A percentile compares a stretch with the other conserved stretches of the same genome.
Evolutionary conservation across 2,329 filamentous ascomycete species (phyloP).

Genomic region (Pseudocercospora crystallina): DNA sequence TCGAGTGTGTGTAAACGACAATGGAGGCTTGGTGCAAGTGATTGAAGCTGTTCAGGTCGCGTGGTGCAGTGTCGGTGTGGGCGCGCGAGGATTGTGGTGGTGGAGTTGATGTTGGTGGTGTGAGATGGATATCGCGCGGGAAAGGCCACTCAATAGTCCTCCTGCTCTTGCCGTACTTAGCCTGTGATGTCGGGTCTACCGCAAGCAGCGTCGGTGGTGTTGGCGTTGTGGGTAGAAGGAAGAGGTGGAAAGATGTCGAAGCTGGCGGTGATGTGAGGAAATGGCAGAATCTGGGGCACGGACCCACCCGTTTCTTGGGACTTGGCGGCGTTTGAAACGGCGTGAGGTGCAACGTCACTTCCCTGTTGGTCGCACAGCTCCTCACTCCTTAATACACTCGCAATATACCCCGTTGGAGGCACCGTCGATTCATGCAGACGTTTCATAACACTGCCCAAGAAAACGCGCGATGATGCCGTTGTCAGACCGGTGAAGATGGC

Average conservation of each 20-base stretch:
- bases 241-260: conserved; percentile 5
- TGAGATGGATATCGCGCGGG: not conserved
- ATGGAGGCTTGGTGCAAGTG: too few species aligned
- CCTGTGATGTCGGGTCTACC: conserved; percentile 9
- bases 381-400: too few species aligned
- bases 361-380: too few species aligned
- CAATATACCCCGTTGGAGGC: too few species aligned
- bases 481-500: not conserved
- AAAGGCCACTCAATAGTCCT: conserved; percentile 1
- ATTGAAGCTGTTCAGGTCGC: too few species aligned
- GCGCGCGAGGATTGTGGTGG: conserved; percentile 7
- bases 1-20: too few species aligned
- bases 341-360: too few species aligned
- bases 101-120: conserved; percentile 15
- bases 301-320: too few species aligned
- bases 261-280: conserved; percentile 3
- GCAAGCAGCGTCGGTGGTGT: not conserved
- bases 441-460: not conserved
- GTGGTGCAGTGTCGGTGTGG: conserved; percentile 14
- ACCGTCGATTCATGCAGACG: too few species aligned
- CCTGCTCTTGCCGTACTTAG: conserved; percentile 20
- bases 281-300: not conserved
- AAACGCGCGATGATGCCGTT: not conserved
- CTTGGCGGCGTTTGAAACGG: too few species aligned
- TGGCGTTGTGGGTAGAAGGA: conserved; percentile 1